phyloP scores from a whole-genome alignment of 2,329 filamentous ascomycete species.

The Verticillium zaregamsianum region DNA sequence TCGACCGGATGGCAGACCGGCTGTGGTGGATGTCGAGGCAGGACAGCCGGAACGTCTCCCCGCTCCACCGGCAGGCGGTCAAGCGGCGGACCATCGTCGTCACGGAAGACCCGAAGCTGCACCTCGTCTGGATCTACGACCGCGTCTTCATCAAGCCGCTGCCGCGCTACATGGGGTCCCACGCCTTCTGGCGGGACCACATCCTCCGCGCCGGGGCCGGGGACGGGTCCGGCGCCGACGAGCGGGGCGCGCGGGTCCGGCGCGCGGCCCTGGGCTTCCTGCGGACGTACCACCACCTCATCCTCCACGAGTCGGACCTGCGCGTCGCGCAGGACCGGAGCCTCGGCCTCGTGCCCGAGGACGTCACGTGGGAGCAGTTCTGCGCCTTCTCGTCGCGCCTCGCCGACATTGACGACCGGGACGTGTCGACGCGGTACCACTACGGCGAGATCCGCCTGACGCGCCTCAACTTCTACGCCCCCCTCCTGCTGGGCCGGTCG shows the following conservation, averaged over 20 bases:
- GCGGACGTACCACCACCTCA: slow-evolving; percentile 24
- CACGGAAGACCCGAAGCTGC: background rate
- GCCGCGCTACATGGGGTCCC: background rate
- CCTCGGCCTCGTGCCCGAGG: slow-evolving; percentile 9
- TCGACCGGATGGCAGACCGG: slow-evolving; percentile 6
- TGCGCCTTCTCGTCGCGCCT: slow-evolving; percentile 9
- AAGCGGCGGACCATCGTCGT: background rate
- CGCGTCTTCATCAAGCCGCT: background rate
- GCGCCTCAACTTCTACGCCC: slow-evolving; percentile 16
- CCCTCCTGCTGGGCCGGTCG: slow-evolving; percentile 14
- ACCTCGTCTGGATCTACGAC: background rate
- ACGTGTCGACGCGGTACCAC: slow-evolving; percentile 12
- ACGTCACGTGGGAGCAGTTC: slow-evolving; percentile 15
- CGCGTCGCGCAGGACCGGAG: slow-evolving; percentile 18
- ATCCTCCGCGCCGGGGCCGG: background rate
- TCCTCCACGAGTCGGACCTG: slow-evolving; percentile 29
- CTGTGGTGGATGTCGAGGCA: slow-evolving; percentile 5
- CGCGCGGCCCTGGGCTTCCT: slow-evolving; percentile 25
- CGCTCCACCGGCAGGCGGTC: background rate
- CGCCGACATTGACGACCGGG: slow-evolving; percentile 6
- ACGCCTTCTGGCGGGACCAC: background rate
- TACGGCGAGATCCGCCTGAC: slow-evolving; percentile 10
- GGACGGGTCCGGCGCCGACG: background rate
- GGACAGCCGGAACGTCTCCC: background rate
- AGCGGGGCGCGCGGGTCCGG: slow-evolving; percentile 1